These are phyloP conservation scores for Candida endomychidarum DNA, from an alignment of 805 yeast species.

Conservation along the genomic window DNA sequence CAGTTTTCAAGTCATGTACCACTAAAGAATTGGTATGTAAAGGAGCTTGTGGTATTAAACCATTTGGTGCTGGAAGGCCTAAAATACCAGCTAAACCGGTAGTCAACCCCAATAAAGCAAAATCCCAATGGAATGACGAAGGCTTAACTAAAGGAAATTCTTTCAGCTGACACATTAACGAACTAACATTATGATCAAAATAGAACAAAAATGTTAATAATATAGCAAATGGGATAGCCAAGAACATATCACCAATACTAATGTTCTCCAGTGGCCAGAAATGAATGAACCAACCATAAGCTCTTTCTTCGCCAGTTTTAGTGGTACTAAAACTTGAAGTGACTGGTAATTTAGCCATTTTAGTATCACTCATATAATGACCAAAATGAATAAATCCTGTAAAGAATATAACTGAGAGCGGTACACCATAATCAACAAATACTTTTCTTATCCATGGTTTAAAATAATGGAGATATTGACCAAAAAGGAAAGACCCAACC, in stretches of 20 bases:
- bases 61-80: slow-evolving; percentile 96
- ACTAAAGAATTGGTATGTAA: slow-evolving; percentile 80
- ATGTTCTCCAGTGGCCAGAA: slow-evolving; percentile 63
- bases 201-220: slow-evolving; percentile 81
- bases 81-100: slow-evolving; percentile 85
- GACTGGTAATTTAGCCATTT: slow-evolving; percentile 65
- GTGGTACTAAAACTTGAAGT: slow-evolving; percentile 79
- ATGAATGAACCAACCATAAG: slow-evolving; percentile 73
- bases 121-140: slow-evolving; percentile 90
- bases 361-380: slow-evolving; percentile 59
- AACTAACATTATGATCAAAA: slow-evolving; percentile 93
- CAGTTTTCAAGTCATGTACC: slow-evolving; percentile 44
- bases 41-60: slow-evolving; percentile 96
- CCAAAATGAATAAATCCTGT: slow-evolving; percentile 94
- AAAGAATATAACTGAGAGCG: slow-evolving; percentile 80
- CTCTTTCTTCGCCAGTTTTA: slow-evolving; percentile 28
- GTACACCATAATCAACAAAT: slow-evolving; percentile 84
- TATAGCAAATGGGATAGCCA: slow-evolving; percentile 92
- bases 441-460: slow-evolving; percentile 61
- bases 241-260: slow-evolving; percentile 70
- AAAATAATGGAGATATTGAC: slow-evolving; percentile 61
- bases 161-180: slow-evolving; percentile 86
- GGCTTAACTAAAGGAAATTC: slow-evolving; percentile 84
- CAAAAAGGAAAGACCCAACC: slow-evolving; percentile 55
- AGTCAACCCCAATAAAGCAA: slow-evolving; percentile 75